A percentile compares a stretch with the other conserved stretches of the same genome.
Evolutionary conservation across 106 monocot species (phyloP).

Genomic region (Vanilla planifolia): DNA sequence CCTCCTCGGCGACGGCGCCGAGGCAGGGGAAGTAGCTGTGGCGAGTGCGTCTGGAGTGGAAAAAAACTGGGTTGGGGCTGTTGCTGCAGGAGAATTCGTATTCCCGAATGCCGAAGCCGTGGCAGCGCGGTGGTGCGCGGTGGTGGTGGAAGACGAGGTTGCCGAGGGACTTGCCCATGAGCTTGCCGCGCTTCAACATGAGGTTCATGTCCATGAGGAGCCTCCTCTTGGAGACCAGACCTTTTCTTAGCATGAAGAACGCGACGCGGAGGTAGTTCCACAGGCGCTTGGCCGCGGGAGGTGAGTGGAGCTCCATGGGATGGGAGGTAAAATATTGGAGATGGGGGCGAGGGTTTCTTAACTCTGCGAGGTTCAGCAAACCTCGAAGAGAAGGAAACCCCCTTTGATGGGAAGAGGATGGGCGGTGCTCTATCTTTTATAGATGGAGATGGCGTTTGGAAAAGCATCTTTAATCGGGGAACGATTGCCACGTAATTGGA

Average conservation of each 20-base stretch:
- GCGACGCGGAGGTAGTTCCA: constrained; percentile 33
- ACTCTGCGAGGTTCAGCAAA: constrained; percentile 1
- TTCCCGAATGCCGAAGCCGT: constrained; percentile 15
- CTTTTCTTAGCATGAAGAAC: constrained; percentile 42
- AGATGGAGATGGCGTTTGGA: no score
- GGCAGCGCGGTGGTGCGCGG: not conserved
- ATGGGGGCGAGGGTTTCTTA: constrained; percentile 1
- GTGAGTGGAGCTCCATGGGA: constrained; percentile 27
- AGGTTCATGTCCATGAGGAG: constrained; percentile 40
- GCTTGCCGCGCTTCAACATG: constrained; percentile 40
- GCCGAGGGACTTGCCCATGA: constrained; percentile 22
- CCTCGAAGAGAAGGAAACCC: not conserved
- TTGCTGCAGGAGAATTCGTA: constrained; percentile 63
- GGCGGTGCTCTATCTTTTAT: no score
- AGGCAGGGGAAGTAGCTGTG: constrained; percentile 35
- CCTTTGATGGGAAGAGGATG: not conserved
- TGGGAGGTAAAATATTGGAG: not conserved
- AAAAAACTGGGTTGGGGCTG: constrained; percentile 30
- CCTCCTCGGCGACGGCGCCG: constrained; percentile 3
- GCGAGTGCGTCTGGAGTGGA: constrained; percentile 6
- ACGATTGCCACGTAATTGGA: no score
- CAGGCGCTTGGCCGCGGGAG: constrained; percentile 18
- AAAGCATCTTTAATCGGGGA: no score
- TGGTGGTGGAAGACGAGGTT: constrained; percentile 20
- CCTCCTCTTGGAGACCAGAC: constrained; percentile 43